phyloP scores from a whole-genome alignment of 345 rosid species.

The Citrus australasica region DNA sequence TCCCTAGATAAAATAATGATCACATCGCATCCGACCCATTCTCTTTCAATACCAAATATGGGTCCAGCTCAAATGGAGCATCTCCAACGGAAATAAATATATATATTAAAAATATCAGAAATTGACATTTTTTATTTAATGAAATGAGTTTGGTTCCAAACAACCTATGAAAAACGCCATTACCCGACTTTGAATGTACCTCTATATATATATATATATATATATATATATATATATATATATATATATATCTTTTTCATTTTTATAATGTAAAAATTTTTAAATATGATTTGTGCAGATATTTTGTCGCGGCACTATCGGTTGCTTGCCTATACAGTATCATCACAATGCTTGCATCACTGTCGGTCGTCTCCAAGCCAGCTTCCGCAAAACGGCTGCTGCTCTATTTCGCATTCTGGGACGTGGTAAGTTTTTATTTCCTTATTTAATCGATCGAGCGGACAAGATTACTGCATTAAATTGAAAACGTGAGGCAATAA shows the following conservation, averaged over 20 bases:
- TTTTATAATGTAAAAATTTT: no score
- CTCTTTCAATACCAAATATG: background rate
- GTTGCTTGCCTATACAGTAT: slow-evolving; percentile 62
- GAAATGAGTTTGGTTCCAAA: slow-evolving; percentile 1
- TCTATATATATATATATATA: no score
- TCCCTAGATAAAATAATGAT: background rate
- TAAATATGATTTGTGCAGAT: slow-evolving; percentile 38
- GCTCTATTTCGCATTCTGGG: slow-evolving; percentile 38
- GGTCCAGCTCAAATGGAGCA: no score
- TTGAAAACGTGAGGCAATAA: no score
- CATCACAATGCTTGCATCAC: slow-evolving; percentile 45
- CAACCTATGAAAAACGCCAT: background rate
- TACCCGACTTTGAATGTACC: no score
- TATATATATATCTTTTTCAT: no score
- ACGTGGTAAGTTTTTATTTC: slow-evolving; percentile 40
- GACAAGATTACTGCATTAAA: background rate
- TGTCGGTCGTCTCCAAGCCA: slow-evolving; percentile 41
- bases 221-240: no score
- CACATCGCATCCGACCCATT: slow-evolving; percentile 1
- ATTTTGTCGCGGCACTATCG: slow-evolving; percentile 54
- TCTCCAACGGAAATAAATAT: no score
- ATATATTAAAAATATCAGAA: background rate
- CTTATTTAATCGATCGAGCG: background rate
- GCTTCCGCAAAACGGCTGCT: slow-evolving; percentile 28
- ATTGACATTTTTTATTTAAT: background rate